Evolutionary conservation across 116 monocot species (phyloP), one percentile per base, ranked within the genome.

Genomic region (Cymodocea nodosa): DNA sequence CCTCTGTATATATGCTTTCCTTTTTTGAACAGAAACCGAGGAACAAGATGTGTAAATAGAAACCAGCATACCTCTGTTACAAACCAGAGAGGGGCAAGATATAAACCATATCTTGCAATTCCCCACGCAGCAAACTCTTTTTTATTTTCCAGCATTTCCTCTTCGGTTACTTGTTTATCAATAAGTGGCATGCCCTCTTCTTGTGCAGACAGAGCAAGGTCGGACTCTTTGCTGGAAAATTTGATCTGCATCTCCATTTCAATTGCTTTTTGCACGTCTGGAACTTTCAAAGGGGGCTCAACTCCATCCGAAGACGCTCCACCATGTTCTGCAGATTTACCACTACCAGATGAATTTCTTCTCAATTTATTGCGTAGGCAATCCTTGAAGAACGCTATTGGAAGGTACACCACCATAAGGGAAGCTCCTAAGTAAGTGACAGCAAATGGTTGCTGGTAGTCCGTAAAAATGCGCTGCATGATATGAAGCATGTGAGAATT

Each of bases 351-450:
- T 20, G 81, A 69, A 66, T 49, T 54, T 20, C 59, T 81, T 69
- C 64, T 83, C 18, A 75, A 19, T 65, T 22, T 18, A 62, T 55
- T 49, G 51, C 67, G 75, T 51, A 77, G 1, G 79, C 85, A 88
- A 70, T 97, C 97, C 74, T 91, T 97, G 6, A 90, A 13, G 63
- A 84, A 82, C 70, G 97, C 80, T 64, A 97, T 73, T 5, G 97
- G 97, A 16, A 97, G 82, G 82, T 91, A 97, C 39, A 97, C 76
- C 39, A 91, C 76, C 97, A 97, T 87, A 63, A 97, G 85, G 37
- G 97, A 97, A 44, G 88, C 97, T 59, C 91, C 91, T 78, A 97
- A 74, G 68, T 97, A 91, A 59, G 97, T 97, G 15, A 97, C 71
- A 13, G 85, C 91, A 75, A 97, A 97, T 68, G 97, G 97, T 63